phyloP scores from a whole-genome alignment of 2,329 filamentous ascomycete species.

The Amauroascus verrucosus region DNA sequence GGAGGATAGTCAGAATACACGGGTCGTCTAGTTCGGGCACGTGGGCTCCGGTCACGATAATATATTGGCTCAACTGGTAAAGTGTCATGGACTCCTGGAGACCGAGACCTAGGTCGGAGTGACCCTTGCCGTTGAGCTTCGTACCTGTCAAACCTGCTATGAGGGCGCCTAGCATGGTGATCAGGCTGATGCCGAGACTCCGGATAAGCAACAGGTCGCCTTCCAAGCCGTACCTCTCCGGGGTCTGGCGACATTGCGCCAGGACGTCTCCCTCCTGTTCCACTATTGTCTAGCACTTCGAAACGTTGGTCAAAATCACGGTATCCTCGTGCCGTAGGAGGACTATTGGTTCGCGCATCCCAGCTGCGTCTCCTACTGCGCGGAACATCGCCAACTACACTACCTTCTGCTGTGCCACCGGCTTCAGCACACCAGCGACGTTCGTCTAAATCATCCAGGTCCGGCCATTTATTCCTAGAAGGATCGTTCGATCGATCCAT shows the following conservation, averaged over 20 bases:
- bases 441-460: constrained; percentile 13
- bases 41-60: constrained; percentile 23
- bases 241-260: constrained; percentile 18
- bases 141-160: constrained; percentile 24
- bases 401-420: constrained; percentile 13
- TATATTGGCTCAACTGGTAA: constrained; percentile 17
- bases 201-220: constrained; percentile 15
- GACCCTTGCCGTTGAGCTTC: constrained; percentile 22
- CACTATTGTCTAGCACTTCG: constrained; percentile 12
- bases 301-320: constrained; percentile 16
- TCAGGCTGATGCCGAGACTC: constrained; percentile 16
- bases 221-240: constrained; percentile 16
- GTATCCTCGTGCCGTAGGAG: constrained; percentile 12
- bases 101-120: constrained; percentile 21
- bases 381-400: constrained; percentile 10
- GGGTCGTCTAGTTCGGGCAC: constrained; percentile 13
- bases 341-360: constrained; percentile 15
- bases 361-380: constrained; percentile 13
- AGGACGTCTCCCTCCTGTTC: constrained; percentile 8
- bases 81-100: constrained; percentile 19
- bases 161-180: constrained; percentile 15
- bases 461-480: constrained; percentile 11
- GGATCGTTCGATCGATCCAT: constrained; percentile 10
- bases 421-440: constrained; percentile 16
- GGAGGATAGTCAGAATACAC: constrained; percentile 18